Percentiles rank a stretch among this genome's conserved stretches.
Evolutionary conservation across 2,329 filamentous ascomycete species (phyloP).

Genomic region (Zelopaecilomyces penicillatus): DNA sequence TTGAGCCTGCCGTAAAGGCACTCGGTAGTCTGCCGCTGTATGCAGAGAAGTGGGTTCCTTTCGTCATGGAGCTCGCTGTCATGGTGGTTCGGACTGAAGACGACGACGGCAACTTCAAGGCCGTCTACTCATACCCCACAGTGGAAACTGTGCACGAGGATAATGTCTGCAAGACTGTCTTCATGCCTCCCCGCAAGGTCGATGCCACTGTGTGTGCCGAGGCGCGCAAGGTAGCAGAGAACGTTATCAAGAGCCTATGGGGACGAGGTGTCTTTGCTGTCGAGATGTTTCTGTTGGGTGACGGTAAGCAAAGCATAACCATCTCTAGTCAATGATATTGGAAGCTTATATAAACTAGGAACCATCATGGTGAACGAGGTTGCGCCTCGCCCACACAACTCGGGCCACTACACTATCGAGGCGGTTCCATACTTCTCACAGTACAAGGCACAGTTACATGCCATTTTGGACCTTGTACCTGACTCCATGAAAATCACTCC

Average conservation of each 20-base stretch:
- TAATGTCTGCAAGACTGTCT: conserved; percentile 88
- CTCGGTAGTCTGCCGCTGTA: conserved; percentile 69
- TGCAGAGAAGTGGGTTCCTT: conserved; percentile 82
- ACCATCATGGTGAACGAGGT: conserved; percentile 77
- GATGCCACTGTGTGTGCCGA: conserved; percentile 48
- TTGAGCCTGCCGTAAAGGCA: conserved; percentile 56
- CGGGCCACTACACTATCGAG: conserved; percentile 92
- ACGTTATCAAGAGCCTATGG: conserved; percentile 70
- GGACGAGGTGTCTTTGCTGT: conserved; percentile 94
- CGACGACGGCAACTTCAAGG: conserved; percentile 38
- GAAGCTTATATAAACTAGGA: conserved; percentile 21
- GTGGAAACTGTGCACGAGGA: conserved; percentile 96
- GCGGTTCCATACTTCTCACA: conserved; percentile 79
- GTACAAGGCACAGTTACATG: conserved; percentile 80
- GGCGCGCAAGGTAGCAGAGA: conserved; percentile 69
- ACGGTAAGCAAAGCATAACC: conserved; percentile 37
- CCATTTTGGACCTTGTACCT: conserved; percentile 60
- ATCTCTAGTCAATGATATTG: conserved; percentile 2
- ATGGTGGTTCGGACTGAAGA: conserved; percentile 91
- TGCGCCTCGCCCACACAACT: conserved; percentile 76
- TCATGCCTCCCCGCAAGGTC: conserved; percentile 71
- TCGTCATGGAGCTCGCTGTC: conserved; percentile 79
- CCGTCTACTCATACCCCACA: conserved; percentile 66
- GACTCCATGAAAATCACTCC: conserved; percentile 48
- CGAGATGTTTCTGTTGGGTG: conserved; percentile 81